Base-by-base conservation (phyloP, 208 protist species). In the Endotrypanum monterogeii region DNA sequence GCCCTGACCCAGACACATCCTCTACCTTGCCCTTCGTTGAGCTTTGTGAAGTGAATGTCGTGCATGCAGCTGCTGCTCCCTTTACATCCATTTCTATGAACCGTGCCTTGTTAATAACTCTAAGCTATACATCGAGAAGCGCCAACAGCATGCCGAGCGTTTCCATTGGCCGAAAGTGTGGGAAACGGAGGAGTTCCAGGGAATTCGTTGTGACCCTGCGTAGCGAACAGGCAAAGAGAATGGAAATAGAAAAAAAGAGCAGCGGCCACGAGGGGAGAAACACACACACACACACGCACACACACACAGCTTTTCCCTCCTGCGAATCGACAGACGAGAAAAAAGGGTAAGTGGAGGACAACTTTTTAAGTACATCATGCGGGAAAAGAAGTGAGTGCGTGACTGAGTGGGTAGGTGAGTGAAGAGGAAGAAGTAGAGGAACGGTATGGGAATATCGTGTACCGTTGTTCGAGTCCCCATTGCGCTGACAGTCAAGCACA, bases 311-410 rank as follows among this genome's bases (percentile, higher is more conserved):
- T n/a, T n/a, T n/a, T n/a, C n/a, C n/a, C n/a, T n/a, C n/a, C n/a
- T n/a, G n/a, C n/a, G n/a, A n/a, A 3, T 18, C 37, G 37, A 30
- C 60, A 30, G 20, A 48, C 60, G n/a, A 65, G 60, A 65, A 37
- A n/a, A 39, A 6, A 11, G 60, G 6, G 14, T 16, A n/a, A n/a
- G n/a, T 48, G 60, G 20, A 18, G 20, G 20, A 23, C 32, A 65
- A 39, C 32, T 48, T 23, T 39, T n/a, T 11, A 44, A 46, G 60
- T 65, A 65, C 60, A 65, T 65, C 20, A 65, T 25, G 60, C 60
- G 37, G 12, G 37, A 65, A 11, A 65, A 35, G 23, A 37, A 48
- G 37, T 20, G 14, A 23, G n/a, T n/a, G n/a, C n/a, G n/a, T n/a
- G n/a, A n/a, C n/a, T n/a, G n/a, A n/a, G n/a, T n/a, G n/a, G n/a